Conservation (phyloP, 2,329 filamentous ascomycete species). For the Pezizomycotina sp. region DNA sequence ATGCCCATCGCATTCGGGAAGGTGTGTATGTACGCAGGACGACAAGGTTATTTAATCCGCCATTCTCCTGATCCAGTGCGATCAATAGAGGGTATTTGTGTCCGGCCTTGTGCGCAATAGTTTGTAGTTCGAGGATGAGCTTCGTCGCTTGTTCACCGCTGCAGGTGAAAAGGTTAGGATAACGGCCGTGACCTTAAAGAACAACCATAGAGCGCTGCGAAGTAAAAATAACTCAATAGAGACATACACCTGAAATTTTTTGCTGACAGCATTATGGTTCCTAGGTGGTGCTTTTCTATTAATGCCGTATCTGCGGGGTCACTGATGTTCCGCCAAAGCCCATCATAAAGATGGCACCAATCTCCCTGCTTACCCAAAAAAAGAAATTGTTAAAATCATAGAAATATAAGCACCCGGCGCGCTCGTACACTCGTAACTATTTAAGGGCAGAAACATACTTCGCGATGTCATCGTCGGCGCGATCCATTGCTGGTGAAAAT, state of each 20-base stretch:
- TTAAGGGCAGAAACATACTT: too few species aligned
- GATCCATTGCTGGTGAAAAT: too few species aligned
- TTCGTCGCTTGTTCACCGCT: slow-evolving; percentile 57
- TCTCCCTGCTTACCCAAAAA: too few species aligned
- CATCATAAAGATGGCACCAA: slow-evolving; percentile 20
- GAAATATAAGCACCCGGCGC: too few species aligned
- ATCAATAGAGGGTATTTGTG: slow-evolving; percentile 81
- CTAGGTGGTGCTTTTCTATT: slow-evolving; percentile 73
- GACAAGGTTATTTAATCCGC: slow-evolving; percentile 29
- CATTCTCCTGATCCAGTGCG: slow-evolving; percentile 92
- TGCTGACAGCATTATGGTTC: slow-evolving; percentile 68
- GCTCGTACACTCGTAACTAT: too few species aligned
- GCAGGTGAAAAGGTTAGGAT: not conserved
- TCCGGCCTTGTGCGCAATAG: slow-evolving; percentile 75
- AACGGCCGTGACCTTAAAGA: not conserved
- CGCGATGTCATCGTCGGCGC: too few species aligned
- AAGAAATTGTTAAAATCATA: too few species aligned
- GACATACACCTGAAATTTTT: slow-evolving; percentile 68
- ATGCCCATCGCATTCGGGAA: slow-evolving; percentile 96
- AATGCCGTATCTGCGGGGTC: slow-evolving; percentile 66
- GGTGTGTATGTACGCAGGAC: slow-evolving; percentile 34
- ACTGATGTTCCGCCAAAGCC: slow-evolving; percentile 74
- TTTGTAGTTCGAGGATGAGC: slow-evolving; percentile 81
- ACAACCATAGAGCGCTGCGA: slow-evolving; percentile 7
- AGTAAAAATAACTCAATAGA: not conserved